Base-by-base conservation (phyloP, 176 grass and related monocot genomes). In the Miscanthus lutarioriparius region DNA sequence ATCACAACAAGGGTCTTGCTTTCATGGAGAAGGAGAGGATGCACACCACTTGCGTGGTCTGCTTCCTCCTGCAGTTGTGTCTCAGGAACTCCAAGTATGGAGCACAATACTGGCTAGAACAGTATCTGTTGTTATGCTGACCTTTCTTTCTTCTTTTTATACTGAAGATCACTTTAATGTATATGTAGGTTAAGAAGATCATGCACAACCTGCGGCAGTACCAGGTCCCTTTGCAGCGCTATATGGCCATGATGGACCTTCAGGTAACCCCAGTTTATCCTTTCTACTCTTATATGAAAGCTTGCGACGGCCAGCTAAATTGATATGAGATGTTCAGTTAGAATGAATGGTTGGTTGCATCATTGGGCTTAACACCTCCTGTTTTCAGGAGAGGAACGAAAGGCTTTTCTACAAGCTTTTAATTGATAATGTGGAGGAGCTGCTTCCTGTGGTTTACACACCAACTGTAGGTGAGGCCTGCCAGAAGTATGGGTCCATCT, bases 181-280 rank as follows among this genome's bases (percentile, higher is more conserved):
- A 45, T 83, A 35, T 84, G 56, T 74, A 99, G 97, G 87, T 96
- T 72, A 96, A 89, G 88, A 96, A 96, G 79, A 22, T 92, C 27
- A 92, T 99, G 93, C 88, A 94, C 38, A 96, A 87, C 79, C 84
- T 99, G 83, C 93, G 93, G 5, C 91, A 89, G 47, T 99, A 99
- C 74, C 90, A 82, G 28, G 74, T 99, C 67, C 93, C 97, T 6
- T 65, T 99, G 67, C 97, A 99, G 82, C 88, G 91, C 33, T 99
- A 96, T 74, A 91, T 94, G 77, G 91, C 97, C 37, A 99, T 99
- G 97, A 99, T 99, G 97, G 91, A 99, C 72, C 97, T 99, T 83
- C 97, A 99, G 91, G 97, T 96, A 88, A 53, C 70, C 13, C 13
- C 39, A 44, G 45, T 41, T 75, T 56, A 66, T 88, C 15, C 36